Evolutionary conservation across 495 filamentous ascomycete genomes (phyloP), one percentile per base, ranked within the genome.

Genomic region (Antarctomyces pellizariae): DNA sequence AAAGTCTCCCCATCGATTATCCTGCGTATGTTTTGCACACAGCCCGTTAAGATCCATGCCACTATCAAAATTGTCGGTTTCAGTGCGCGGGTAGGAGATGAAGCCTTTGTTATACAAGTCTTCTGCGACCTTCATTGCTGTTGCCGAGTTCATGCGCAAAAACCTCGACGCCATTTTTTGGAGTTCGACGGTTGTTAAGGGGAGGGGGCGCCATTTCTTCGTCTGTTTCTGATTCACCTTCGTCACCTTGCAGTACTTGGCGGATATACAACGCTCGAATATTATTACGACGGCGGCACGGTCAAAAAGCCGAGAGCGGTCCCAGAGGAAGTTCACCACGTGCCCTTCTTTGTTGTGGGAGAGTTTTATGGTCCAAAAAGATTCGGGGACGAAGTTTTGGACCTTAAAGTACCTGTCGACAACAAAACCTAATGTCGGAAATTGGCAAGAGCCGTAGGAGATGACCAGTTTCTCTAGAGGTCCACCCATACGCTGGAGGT

Each of bases 401-500:
- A 97, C 82, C 35, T 71, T 62, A 29, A 90, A 74, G 44, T 95
- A 97, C 11, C 84, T 66, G 45, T 97, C 89, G 8, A 97, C 86
- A 0, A 97, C 82, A 36, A 97, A 97, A 2, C 86, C 86, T 7
- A 97, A 54, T 0, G 89, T 95, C 7, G 86, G 86, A 42, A 97
- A 97, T 50, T 97, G 86, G 33, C 86, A 97, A 7, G 80, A 89
- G 9, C 83, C 86, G 48, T 95, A 97, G 46, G 82, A 92, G 15
- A 97, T 62, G 9, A 78, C 35, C 28, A 66, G 59, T 0, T 64
- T 50, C 28, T 54, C 52, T 26, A 86, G 44, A 7, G 58, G 51
- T 6, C 59, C 64, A 3, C 72, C 65, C 10, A 93, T 49, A 1
- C 53, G 44, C 33, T 75, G 61, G 4, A 97, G 53, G 35, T 60